These are phyloP conservation scores for Emmonsiellopsis sp. DNA, from an alignment of 2,329 filamentous ascomycete genomes.

Conservation along the genomic window DNA sequence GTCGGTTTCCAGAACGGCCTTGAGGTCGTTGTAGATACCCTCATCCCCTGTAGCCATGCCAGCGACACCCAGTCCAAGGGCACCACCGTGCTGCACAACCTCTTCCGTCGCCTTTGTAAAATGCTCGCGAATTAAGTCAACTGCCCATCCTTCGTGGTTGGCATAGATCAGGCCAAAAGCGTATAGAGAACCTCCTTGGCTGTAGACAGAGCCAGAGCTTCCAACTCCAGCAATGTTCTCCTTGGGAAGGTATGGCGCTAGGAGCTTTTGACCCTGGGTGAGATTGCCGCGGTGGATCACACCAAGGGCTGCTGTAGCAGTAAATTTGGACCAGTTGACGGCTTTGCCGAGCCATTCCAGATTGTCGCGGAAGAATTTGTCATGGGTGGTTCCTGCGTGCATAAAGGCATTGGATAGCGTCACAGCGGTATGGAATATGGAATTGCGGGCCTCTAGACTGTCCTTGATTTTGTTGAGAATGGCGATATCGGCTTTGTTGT, in stretches of 20 bases:
- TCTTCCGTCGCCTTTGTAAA: conserved; percentile 51
- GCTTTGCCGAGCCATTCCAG: conserved; percentile 97
- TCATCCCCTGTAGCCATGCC: conserved; percentile 94
- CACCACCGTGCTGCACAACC: conserved; percentile 93
- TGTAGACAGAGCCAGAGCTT: conserved; percentile 79
- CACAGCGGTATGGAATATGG: conserved; percentile 95
- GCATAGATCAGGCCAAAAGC: conserved; percentile 94
- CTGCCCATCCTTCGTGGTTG: conserved; percentile 87
- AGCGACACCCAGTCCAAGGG: conserved; percentile 87
- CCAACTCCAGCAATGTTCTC: conserved; percentile 52
- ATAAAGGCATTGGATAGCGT: conserved; percentile 98
- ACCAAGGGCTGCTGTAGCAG: conserved; percentile 87
- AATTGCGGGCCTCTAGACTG: conserved; percentile 89
- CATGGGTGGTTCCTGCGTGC: conserved; percentile 96
- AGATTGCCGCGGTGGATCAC: conserved; percentile 96
- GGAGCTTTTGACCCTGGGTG: conserved; percentile 81
- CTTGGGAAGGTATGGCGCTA: conserved; percentile 88
- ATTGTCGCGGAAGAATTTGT: conserved; percentile 98
- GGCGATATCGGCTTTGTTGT: conserved; percentile 83
- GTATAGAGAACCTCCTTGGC: conserved; percentile 90
- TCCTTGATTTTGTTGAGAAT: conserved; percentile 96
- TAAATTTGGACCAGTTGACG: conserved; percentile 99
- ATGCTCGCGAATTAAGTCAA: conserved; percentile 39
- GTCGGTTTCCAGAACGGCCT: conserved; percentile 80
- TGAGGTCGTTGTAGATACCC: conserved; percentile 84